phyloP scores from a whole-genome alignment of 768 basidiomycete species.

The Gautieria morchelliformis region DNA sequence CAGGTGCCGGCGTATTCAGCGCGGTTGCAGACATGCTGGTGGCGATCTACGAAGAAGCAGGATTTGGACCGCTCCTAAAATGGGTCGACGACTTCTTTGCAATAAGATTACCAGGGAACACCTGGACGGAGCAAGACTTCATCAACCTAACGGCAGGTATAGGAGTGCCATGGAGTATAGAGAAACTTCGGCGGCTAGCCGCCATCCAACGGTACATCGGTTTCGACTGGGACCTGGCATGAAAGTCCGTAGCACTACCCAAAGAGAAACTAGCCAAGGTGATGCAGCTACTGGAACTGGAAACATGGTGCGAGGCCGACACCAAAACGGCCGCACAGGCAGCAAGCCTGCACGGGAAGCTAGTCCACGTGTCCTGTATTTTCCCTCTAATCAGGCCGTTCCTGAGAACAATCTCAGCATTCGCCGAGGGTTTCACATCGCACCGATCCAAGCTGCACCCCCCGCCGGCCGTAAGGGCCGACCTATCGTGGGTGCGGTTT shows the following conservation, averaged over 20 bases:
- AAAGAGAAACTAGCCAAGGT: conserved; percentile 16
- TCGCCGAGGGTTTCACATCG: conserved; percentile 15
- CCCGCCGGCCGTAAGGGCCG: conserved; percentile 12
- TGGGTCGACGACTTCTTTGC: conserved; percentile 20
- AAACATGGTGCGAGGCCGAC: no score
- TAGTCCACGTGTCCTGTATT: conserved; percentile 25
- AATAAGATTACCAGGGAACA: background rate
- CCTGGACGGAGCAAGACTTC: no score
- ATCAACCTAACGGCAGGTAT: no score
- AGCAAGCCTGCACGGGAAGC: conserved; percentile 21
- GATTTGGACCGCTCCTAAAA: conserved; percentile 15
- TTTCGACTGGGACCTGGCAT: no score
- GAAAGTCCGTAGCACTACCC: conserved; percentile 18
- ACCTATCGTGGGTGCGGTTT: conserved; percentile 17
- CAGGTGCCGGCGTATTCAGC: conserved; percentile 25
- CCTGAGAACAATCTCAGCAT: conserved; percentile 14
- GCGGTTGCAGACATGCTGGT: conserved; percentile 24
- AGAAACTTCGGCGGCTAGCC: no score
- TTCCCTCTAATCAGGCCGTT: conserved; percentile 20
- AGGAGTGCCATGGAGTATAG: no score
- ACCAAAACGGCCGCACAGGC: no score
- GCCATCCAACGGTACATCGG: no score
- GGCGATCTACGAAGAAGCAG: no score
- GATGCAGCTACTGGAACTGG: conserved; percentile 9
- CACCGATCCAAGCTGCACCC: conserved; percentile 10